phyloP scores from a whole-genome alignment of 2,329 filamentous ascomycete genomes.

The Beauveria brongniartii region DNA sequence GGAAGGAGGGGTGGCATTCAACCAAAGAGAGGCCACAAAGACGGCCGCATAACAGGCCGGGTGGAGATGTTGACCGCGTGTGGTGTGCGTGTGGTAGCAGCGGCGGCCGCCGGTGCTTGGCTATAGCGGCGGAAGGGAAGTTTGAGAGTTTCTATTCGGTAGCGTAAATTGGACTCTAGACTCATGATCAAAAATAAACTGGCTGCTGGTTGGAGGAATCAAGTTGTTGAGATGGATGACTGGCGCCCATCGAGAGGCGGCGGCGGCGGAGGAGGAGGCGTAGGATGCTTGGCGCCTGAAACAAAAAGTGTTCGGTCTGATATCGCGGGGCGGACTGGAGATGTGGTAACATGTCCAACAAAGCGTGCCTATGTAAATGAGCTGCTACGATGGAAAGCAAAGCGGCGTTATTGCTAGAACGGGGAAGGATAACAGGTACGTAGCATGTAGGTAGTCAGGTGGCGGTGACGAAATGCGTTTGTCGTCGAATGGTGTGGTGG shows the following conservation, averaged over 20 bases:
- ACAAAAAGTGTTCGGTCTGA: too few relatives aligned
- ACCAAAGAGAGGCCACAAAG: neutral
- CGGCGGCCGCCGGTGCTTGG: neutral
- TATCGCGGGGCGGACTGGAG: too few relatives aligned
- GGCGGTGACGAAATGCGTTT: neutral
- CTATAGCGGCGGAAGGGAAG: neutral
- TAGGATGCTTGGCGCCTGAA: too few relatives aligned
- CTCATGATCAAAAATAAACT: neutral
- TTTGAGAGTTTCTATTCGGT: too few relatives aligned
- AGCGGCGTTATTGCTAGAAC: too few relatives aligned
- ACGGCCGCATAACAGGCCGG: constrained; percentile 7
- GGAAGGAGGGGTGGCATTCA: neutral
- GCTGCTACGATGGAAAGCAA: too few relatives aligned
- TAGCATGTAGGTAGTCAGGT: neutral
- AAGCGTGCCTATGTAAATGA: too few relatives aligned
- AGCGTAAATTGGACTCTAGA: too few relatives aligned
- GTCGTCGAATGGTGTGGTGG: neutral
- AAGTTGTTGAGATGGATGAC: too few relatives aligned
- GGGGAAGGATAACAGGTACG: neutral
- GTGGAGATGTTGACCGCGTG: neutral
- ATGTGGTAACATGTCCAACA: too few relatives aligned
- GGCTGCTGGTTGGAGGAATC: neutral
- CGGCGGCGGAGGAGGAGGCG: too few relatives aligned
- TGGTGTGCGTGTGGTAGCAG: neutral
- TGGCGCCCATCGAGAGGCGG: too few relatives aligned